Evolutionary conservation across 2,329 filamentous ascomycete species (phyloP), one percentile per base, ranked within the genome.

Genomic region (Aspergillus felis): DNA sequence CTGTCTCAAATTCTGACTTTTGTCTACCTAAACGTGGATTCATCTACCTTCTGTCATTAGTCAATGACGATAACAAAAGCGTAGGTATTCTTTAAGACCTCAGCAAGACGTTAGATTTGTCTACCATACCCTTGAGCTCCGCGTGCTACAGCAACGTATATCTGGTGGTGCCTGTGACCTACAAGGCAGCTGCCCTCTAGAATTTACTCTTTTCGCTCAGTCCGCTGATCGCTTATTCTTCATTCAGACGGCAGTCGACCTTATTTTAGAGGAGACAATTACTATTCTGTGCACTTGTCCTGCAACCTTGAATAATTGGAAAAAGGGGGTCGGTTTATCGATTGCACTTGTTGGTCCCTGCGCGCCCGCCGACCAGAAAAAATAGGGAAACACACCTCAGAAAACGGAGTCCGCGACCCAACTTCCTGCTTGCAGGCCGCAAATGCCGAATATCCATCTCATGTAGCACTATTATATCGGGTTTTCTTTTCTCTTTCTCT

Each of bases 161-260:
- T 61, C 69, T 68, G 67, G 65, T 67, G 32, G 32, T 35, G 62
- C 65, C 64, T 69, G 68, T 70, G 70, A 69, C 64, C 61, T 65
- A 60, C 66, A 61, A 69, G 68, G 65, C 71, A 72, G 68, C 68
- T 71, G 69, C 67, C 66, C 66, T 67, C 65, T 65, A 54, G 50
- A 54, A 53, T 50, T 57, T 58, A 59, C 57, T 50, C 57, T 60
- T 57, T 54, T 53, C 57, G 55, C 59, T 53, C 62, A 55, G 61
- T 63, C 68, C 66, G 66, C 67, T 71, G 69, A 71, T 68, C 56
- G 56, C 57, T 57, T 27, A 50, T 53, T 42, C 51, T 57, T 57
- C 24, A 47, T 14, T 27, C 44, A 47, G 44, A 47, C 22, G 22
- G 44, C 22, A 24, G 22, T 17, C 24, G 44, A 47, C 44, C 53